Evolutionary conservation across 768 basidiomycete genomes (phyloP), one percentile per base, ranked within the genome.

Genomic region (Chalciporus chontae): DNA sequence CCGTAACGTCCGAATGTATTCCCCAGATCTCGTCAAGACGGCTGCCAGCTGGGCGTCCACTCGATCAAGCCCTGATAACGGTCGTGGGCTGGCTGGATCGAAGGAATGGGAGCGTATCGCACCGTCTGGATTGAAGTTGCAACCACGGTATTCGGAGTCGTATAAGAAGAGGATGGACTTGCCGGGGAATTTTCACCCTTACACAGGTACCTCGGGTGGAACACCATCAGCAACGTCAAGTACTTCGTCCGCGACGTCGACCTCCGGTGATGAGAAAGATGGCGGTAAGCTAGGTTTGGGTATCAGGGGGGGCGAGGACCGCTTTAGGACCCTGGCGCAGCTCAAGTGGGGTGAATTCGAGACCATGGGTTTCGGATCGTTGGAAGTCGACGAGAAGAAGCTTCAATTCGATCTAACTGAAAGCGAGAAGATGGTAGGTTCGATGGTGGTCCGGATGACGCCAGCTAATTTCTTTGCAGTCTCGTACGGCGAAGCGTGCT

Each of bases 341-440:
- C 71, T 94, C 54, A 87, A 85, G 61, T 96, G 94, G 94, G 91
- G 91, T 7, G 84, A 89, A 63, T 97, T 96, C 61, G 91, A 94
- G 73, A 71, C 77, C 34, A 76, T 83, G 69, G 94, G 94, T 0
- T 96, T 97, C 54, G 79, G 80, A 7, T 73, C 72, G 14, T 62
- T 76, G 26, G 77, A 71, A 23, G 62, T 52, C 1, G 69, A 73
- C 40, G 76, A 81, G 55, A 87, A 83, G 69, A 89, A 89, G 68
- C 75, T 98, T 27, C 82, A 92, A 62, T 98, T 99, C 67, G 94
- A 98, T 66, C 68, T 97, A 54, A 94, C 85, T 0, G 96, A 98
- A 70, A 78, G 84, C 48, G 94, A 94, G 21, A 76, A 90, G 53
- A 77, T 74, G 64, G 82, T 80, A 47, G 54, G 74, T 52, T 13